phyloP scores from a whole-genome alignment of 805 yeast species.

The Kodamaea lidongshanica region DNA sequence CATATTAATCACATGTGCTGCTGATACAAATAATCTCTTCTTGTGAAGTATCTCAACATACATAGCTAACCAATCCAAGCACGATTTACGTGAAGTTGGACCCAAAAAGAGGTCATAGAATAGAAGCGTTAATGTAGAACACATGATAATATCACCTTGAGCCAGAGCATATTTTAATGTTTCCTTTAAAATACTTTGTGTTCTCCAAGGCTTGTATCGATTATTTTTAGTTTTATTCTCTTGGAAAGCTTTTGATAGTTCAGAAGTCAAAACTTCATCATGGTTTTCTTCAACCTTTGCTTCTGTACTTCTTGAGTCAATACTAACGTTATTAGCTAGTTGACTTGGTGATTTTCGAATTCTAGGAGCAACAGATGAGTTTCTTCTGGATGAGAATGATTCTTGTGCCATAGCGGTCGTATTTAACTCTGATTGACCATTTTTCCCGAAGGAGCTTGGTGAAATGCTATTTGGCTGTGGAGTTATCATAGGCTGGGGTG shows the following conservation, averaged over 20 bases:
- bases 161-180: conserved; percentile 49
- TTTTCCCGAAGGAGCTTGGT: too few relatives aligned
- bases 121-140: conserved; percentile 51
- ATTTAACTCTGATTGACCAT: conserved; percentile 1
- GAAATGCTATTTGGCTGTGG: neutral
- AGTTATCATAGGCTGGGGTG: conserved; percentile 1
- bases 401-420: conserved; percentile 8
- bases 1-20: conserved; percentile 49
- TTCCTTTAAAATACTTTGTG: conserved; percentile 42
- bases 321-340: conserved; percentile 5
- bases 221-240: conserved; percentile 8
- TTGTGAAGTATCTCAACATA: conserved; percentile 52
- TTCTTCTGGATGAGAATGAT: conserved; percentile 15
- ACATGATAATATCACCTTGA: conserved; percentile 61
- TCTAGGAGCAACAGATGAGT: conserved; percentile 11
- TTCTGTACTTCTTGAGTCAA: conserved; percentile 8
- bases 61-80: conserved; percentile 50
- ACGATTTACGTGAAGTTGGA: conserved; percentile 20
- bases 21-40: conserved; percentile 47
- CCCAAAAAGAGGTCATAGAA: conserved; percentile 33
- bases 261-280: conserved; percentile 12
- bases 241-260: conserved; percentile 6
- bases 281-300: conserved; percentile 14
- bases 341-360: conserved; percentile 5
- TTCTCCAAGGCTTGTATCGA: conserved; percentile 48